Percentiles rank a stretch among this genome's conserved stretches.
These are phyloP conservation scores for Silene conica DNA, from an alignment of 148 eudicot species.

Conservation along the genomic window DNA sequence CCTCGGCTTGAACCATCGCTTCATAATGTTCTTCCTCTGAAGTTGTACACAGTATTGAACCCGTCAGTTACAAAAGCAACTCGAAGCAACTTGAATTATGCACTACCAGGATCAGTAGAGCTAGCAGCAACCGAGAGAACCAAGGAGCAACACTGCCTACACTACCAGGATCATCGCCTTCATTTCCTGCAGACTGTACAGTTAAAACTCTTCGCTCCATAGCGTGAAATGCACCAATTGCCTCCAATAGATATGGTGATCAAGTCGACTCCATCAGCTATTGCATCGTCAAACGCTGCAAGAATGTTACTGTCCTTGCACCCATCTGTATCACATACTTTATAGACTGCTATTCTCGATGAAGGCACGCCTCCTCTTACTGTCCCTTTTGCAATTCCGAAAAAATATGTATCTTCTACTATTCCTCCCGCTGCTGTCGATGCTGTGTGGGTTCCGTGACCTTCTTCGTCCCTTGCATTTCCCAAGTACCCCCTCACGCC, in stretches of 20 bases:
- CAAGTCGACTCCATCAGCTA: conserved; percentile 61
- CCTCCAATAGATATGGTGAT: conserved; percentile 36
- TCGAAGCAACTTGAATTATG: too few species aligned
- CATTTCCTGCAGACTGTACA: too few species aligned
- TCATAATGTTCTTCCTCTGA: too few species aligned
- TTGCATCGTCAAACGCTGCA: conserved; percentile 47
- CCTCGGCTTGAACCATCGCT: too few species aligned
- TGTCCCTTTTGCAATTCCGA: conserved; percentile 32
- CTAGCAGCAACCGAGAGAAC: conserved; percentile 36
- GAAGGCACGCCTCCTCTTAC: conserved; percentile 51
- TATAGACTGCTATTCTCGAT: conserved; percentile 47
- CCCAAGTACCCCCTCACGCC: conserved; percentile 34
- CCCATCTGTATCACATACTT: conserved; percentile 17
- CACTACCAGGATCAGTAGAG: conserved; percentile 19
- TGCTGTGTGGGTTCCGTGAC: conserved; percentile 57
- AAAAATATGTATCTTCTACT: conserved; percentile 25
- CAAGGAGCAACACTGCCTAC: conserved; percentile 41
- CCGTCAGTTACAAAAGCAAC: too few species aligned
- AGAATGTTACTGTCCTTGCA: conserved; percentile 22
- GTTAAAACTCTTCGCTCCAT: too few species aligned
- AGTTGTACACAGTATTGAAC: too few species aligned
- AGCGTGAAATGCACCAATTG: too few species aligned
- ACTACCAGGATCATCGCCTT: background rate
- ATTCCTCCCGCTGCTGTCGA: conserved; percentile 45
- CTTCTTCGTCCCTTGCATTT: conserved; percentile 33